Evolutionary conservation across 2,329 filamentous ascomycete genomes (phyloP), one percentile per base, ranked within the genome.

Genomic region (Hymenoscyphus fructigenus): DNA sequence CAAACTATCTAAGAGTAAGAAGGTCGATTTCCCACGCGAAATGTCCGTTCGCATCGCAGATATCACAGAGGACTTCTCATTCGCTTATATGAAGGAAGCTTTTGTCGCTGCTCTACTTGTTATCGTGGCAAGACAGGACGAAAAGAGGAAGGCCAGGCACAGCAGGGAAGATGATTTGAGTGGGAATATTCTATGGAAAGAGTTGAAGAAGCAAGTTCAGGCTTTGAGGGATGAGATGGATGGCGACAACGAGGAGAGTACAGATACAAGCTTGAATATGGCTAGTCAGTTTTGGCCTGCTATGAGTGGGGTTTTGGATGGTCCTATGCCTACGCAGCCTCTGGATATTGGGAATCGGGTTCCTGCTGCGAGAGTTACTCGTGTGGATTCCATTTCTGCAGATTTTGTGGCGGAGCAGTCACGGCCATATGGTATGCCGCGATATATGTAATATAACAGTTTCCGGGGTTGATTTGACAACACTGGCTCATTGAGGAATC

Each of bases 61-160:
- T 10, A 86, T 89, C 66, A 90, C 87, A 0, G 76, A 84, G 29
- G 81, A 81, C n/a, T 90, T 90, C 75, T 88, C 85, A 68, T 90
- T 90, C 73, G 88, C 88, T 0, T 90, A 90, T 72, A 83, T 90
- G 75, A 87, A 91, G 72, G 88, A 90, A 74, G 87, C 85, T 0
- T 90, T 90, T 72, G 85, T 90, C 0, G 86, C 86, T 0, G 82
- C 84, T 2, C 73, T 90, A 62, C 77, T 90, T 29, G 82, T 84
- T 2, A 84, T 90, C 64, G 88, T 86, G 0, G 77, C 68, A 17
- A 69, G 66, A 50, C 53, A 60, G 20, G 70, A 68, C 7, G 66
- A 68, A 55, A 65, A 62, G 9, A 36, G 36, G 5, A 59, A 66
- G 50, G 20, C 63, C 64, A 63, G 67, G 65, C n/a, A 34, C 26